Evolutionary conservation across 257 asterid genomes (phyloP).

Genomic region (Paulownia fortunei): DNA sequence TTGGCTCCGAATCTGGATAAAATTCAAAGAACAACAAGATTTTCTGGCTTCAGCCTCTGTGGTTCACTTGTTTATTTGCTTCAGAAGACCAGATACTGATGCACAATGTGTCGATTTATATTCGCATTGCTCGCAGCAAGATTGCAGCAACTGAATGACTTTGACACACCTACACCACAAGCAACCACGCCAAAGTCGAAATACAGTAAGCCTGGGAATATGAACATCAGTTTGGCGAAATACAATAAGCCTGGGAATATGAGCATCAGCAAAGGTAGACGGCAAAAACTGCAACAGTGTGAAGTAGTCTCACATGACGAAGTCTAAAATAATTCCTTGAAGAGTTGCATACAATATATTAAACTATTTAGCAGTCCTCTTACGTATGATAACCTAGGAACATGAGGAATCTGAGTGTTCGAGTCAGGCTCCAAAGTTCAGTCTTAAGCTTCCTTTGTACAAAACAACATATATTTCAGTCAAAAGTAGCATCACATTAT

Average conservation of each 20-base stretch:
- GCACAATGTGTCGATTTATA: conserved; percentile 94
- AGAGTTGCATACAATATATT: background rate
- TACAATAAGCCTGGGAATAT: background rate
- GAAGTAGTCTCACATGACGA: background rate
- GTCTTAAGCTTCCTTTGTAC: background rate
- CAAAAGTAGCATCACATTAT: background rate
- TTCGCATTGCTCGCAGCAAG: conserved; percentile 87
- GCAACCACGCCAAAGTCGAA: background rate
- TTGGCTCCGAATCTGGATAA: background rate
- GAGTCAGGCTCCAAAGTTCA: background rate
- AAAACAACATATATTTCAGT: background rate
- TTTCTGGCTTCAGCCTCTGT: background rate
- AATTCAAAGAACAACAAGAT: background rate
- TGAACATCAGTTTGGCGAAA: background rate
- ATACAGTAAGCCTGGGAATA: background rate
- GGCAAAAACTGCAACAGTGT: background rate
- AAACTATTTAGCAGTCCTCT: background rate
- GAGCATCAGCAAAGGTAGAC: background rate
- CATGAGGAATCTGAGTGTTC: background rate
- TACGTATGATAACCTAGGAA: background rate
- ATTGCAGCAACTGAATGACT: conserved; percentile 76
- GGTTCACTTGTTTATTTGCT: conserved; percentile 70
- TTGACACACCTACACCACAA: conserved; percentile 69
- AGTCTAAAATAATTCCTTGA: background rate
- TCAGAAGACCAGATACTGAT: conserved; percentile 75